Evolutionary conservation across 805 yeast species (phyloP).

Genomic region (Schwanniomyces vanrijiae): DNA sequence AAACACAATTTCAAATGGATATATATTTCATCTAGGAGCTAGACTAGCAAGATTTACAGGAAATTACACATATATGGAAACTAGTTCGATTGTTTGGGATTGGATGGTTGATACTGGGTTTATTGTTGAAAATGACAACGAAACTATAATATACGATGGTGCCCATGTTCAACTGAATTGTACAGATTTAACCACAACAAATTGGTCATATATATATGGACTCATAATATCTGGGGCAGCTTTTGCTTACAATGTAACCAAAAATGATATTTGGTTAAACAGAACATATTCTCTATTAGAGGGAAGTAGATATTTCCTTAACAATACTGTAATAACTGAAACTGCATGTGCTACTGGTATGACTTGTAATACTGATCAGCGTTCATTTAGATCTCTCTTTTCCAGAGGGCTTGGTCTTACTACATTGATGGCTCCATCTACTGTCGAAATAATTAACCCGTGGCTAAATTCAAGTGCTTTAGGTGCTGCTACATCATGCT

Average conservation of each 20-base stretch:
- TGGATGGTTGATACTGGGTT: conserved; percentile 63
- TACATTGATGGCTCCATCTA: conserved; percentile 51
- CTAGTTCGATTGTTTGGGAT: conserved; percentile 74
- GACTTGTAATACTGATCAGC: conserved; percentile 70
- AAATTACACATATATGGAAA: conserved; percentile 69
- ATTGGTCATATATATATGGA: conserved; percentile 76
- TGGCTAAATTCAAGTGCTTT: conserved; percentile 50
- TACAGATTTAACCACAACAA: conserved; percentile 45
- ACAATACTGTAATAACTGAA: conserved; percentile 57
- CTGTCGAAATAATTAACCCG: conserved; percentile 41
- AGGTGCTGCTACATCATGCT: conserved; percentile 77
- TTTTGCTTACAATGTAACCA: conserved; percentile 63
- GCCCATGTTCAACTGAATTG: conserved; percentile 52
- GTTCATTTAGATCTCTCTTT: conserved; percentile 71
- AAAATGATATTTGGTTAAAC: conserved; percentile 41
- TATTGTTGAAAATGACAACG: conserved; percentile 18
- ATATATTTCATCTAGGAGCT: conserved; percentile 85
- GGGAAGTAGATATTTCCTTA: conserved; percentile 43
- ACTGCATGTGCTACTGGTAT: conserved; percentile 46
- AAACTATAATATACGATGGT: conserved; percentile 52
- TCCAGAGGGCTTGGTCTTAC: conserved; percentile 64
- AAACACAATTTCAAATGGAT: conserved; percentile 86
- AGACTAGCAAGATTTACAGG: conserved; percentile 81
- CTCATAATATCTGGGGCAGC: conserved; percentile 67
- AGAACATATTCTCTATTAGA: conserved; percentile 36